Evolutionary conservation across 441 rosid species (phyloP).

Genomic region (Bocquillonia castaneifolia): DNA sequence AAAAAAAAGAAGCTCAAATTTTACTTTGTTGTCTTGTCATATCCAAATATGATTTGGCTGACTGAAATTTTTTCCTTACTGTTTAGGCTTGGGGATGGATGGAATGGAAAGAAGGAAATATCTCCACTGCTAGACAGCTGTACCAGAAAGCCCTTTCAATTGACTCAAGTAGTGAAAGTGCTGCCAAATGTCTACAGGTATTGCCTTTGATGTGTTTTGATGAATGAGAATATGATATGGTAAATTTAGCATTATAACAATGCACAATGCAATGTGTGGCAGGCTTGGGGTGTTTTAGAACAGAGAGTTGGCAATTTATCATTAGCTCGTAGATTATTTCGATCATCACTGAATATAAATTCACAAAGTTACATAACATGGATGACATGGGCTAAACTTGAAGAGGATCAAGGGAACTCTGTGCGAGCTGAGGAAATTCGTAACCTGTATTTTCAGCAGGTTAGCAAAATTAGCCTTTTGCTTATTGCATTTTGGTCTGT

Average conservation of each 20-base stretch:
- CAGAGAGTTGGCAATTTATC: constrained; percentile 81
- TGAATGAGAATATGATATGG: neutral
- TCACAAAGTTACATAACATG: constrained; percentile 92
- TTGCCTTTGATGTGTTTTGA: constrained; percentile 3
- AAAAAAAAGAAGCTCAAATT: too few species aligned
- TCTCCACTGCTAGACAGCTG: constrained; percentile 63
- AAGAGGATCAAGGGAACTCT: constrained; percentile 88
- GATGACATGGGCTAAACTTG: constrained; percentile 97
- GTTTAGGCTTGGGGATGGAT: constrained; percentile 97
- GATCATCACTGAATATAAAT: constrained; percentile 73
- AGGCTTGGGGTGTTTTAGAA: constrained; percentile 98
- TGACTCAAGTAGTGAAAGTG: constrained; percentile 66
- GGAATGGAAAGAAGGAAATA: constrained; percentile 98
- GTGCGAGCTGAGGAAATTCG: constrained; percentile 95
- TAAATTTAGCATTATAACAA: neutral
- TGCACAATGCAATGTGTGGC: constrained; percentile 12
- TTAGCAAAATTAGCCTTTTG: constrained; percentile 27
- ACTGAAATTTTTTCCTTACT: constrained; percentile 6
- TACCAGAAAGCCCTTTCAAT: constrained; percentile 76
- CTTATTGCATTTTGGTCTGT: neutral
- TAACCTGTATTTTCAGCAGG: constrained; percentile 91
- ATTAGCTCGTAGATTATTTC: constrained; percentile 75
- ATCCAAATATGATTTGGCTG: neutral
- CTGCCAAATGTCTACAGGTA: constrained; percentile 90
- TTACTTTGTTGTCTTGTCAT: neutral